Conservation (phyloP, 306 rosid genomes). For the Acacia confusa region DNA sequence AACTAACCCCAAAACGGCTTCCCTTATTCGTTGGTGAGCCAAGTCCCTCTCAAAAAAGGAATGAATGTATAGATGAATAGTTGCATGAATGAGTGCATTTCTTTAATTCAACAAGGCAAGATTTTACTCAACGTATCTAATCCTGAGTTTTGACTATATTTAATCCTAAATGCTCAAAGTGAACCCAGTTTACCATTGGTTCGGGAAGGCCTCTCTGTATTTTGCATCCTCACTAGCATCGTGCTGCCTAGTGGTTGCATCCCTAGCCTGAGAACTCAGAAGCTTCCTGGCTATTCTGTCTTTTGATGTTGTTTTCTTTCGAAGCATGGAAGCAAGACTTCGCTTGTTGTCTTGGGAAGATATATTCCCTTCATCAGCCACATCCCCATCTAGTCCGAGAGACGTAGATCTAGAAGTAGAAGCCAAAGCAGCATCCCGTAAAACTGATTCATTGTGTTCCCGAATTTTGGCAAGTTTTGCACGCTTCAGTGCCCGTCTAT, state of each 20-base stretch:
- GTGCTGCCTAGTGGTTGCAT: not conserved
- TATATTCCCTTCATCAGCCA: not conserved
- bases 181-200: slow-evolving; percentile 10
- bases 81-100: not conserved
- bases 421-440: slow-evolving; percentile 42
- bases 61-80: slow-evolving; percentile 7
- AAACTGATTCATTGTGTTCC: slow-evolving; percentile 82
- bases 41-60: slow-evolving; percentile 6
- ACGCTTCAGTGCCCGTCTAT: slow-evolving; percentile 56
- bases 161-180: not conserved
- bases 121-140: slow-evolving; percentile 5
- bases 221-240: slow-evolving; percentile 7
- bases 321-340: slow-evolving; percentile 6
- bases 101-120: not conserved
- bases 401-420: not conserved
- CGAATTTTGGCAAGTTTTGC: slow-evolving; percentile 85
- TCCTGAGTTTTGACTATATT: not conserved
- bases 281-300: slow-evolving; percentile 4
- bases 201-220: slow-evolving; percentile 21
- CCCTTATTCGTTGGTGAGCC: slow-evolving; percentile 16
- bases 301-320: slow-evolving; percentile 11
- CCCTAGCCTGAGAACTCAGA: not conserved
- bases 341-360: not conserved
- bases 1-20: slow-evolving; percentile 18
- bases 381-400: not conserved